phyloP scores from a whole-genome alignment of 345 rosid genomes.

The Eucalyptus pauciflora region DNA sequence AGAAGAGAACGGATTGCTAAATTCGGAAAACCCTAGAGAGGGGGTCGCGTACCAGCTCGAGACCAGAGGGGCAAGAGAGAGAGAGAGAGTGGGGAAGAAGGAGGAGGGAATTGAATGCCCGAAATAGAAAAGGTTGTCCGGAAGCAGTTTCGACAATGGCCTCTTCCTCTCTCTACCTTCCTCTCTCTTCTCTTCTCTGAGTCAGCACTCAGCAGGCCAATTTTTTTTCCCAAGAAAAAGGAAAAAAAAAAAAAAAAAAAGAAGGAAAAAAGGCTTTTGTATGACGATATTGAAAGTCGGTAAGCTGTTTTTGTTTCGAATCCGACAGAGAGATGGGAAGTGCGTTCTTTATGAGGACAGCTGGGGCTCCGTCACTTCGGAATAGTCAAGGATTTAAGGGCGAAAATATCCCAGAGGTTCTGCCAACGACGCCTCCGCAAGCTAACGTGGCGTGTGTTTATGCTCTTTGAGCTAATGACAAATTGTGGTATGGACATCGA shows the following conservation, averaged over 20 bases:
- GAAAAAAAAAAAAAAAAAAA: too few species aligned
- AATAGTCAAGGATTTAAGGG: not conserved
- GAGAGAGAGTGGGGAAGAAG: not conserved
- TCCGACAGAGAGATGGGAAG: not conserved
- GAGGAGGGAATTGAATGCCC: not conserved
- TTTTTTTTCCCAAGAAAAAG: not conserved
- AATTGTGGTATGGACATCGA: not conserved
- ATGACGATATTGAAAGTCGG: not conserved
- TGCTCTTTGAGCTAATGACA: not conserved
- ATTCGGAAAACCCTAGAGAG: not conserved
- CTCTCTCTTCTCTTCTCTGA: not conserved
- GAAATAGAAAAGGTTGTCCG: not conserved
- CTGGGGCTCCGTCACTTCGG: not conserved
- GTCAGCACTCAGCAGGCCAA: not conserved
- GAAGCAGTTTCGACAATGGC: not conserved
- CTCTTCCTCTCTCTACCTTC: not conserved
- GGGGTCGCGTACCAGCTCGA: not conserved
- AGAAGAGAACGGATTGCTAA: not conserved
- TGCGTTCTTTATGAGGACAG: not conserved
- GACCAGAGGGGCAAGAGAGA: not conserved
- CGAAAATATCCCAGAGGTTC: accelerated
- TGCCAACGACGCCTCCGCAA: not conserved
- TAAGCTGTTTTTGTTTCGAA: not conserved
- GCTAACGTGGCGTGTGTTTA: not conserved
- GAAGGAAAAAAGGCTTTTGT: not conserved